Base-by-base conservation (phyloP, 208 protist species). In the Tetramitus jugosus region DNA sequence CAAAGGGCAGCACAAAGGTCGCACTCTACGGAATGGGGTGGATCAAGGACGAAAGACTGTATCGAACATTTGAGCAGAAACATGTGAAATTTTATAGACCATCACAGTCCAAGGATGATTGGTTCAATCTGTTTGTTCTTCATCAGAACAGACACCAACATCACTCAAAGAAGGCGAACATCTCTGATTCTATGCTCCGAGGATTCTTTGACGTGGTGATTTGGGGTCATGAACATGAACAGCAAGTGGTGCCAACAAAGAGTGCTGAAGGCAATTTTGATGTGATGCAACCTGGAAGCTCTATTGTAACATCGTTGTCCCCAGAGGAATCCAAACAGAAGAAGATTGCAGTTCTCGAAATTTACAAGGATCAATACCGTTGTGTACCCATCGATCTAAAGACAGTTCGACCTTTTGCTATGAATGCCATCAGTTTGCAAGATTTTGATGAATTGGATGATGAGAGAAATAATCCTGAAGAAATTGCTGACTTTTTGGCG, bases 221-320 rank as follows among this genome's bases (percentile, higher is more conserved):
- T 68, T 99, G 97, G 97, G 98, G 96, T 20, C 98, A 99, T 82
- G 98, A 99, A 86, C 98, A 99, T 80, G 96, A 99, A 82, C 97
- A 95, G 75, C 83, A 90, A 40, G 96, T 98, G 84, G 85, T 90
- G 37, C 94, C 94, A 60, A 80, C 88, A 61, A 33, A 45, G n/a
- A 85, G 87, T 6, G n/a, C 31, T 6, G 81, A 83, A 40, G 79
- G 87, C 45, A 86, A 88, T 33, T 98, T 95, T 82, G 91, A 94
- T 37, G 88, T 99, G 3, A 84, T 93, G 23, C 97, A 99, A 87
- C 97, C 97, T 0, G 97, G 97, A 39, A 98, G 94, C 52, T 94
- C 91, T 26, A 91, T 98, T 13, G 89, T 94, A 29, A 98, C 96
- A 6, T 92, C 94, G 0, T 86, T 98, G 7, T 89, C 83, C 52